Evolutionary conservation across 108 stramenopile species (phyloP).

Genomic region (Pseudonitzschia delicatissima): DNA sequence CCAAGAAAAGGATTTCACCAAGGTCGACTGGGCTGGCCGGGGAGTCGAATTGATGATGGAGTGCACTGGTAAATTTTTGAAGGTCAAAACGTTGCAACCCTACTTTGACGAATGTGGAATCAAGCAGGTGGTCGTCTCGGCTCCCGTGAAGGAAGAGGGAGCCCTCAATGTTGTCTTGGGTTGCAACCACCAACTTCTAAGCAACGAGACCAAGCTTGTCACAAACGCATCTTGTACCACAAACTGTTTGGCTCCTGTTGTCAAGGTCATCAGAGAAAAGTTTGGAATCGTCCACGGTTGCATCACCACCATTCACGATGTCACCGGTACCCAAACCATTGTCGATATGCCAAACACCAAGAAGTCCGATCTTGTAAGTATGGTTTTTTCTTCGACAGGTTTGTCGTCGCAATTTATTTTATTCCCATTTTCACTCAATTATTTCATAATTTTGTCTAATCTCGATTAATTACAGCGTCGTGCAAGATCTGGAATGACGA

Average conservation of each 20-base stretch:
- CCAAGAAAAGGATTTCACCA: constrained; percentile 58
- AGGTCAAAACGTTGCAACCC: constrained; percentile 59
- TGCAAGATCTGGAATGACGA: constrained; percentile 89
- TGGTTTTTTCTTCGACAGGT: too few relatives aligned
- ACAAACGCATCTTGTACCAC: constrained; percentile 96
- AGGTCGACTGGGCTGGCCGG: constrained; percentile 71
- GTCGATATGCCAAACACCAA: constrained; percentile 94
- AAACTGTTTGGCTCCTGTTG: constrained; percentile 93
- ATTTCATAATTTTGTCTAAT: neutral
- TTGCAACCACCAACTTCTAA: constrained; percentile 81
- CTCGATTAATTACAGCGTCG: constrained; percentile 42
- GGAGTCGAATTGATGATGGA: constrained; percentile 90
- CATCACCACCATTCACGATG: constrained; percentile 94
- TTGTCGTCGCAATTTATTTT: too few relatives aligned
- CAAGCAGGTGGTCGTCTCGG: constrained; percentile 91
- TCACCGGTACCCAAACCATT: constrained; percentile 87
- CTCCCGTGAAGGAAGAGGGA: constrained; percentile 91
- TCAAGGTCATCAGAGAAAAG: constrained; percentile 89
- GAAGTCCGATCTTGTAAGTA: constrained; percentile 67
- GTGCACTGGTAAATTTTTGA: constrained; percentile 90
- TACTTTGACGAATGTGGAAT: constrained; percentile 82
- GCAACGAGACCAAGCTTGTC: constrained; percentile 69
- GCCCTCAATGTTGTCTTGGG: constrained; percentile 93
- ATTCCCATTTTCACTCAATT: neutral
- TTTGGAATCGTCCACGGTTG: constrained; percentile 92